Conservation (phyloP, 257 asterid species). For the Nicotiana attenuata region DNA sequence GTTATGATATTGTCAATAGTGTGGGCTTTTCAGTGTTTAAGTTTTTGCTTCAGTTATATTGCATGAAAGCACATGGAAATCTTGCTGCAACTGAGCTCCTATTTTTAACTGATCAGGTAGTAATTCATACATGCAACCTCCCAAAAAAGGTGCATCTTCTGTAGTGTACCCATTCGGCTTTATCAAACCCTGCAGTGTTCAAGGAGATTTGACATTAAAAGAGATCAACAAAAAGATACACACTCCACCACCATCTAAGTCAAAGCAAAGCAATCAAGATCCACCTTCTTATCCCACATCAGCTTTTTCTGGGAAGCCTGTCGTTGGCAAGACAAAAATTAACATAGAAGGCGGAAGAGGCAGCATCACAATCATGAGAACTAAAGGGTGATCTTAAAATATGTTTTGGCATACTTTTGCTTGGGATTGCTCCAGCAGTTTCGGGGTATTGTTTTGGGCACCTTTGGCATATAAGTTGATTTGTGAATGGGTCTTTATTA, state of each 20-base stretch:
- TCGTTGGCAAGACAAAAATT: conserved; percentile 27
- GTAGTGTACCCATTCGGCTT: conserved; percentile 31
- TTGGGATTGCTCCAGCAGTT: background rate
- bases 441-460: background rate
- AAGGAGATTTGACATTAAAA: conserved; percentile 32
- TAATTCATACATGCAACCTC: conserved; percentile 12
- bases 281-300: conserved; percentile 29
- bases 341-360: conserved; percentile 33
- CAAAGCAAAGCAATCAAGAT: conserved; percentile 10
- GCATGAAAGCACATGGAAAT: background rate
- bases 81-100: conserved; percentile 5
- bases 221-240: conserved; percentile 30
- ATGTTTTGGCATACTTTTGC: background rate
- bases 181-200: conserved; percentile 28
- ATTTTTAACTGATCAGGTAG: conserved; percentile 20
- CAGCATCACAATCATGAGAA: conserved; percentile 34
- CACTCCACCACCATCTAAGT: conserved; percentile 11
- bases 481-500: background rate
- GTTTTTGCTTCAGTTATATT: background rate
- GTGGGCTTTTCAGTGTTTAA: background rate
- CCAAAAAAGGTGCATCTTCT: conserved; percentile 15
- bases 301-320: conserved; percentile 36
- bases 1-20: background rate
- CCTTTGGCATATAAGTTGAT: background rate
- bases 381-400: conserved; percentile 22